These are phyloP conservation scores for Hypoxylon sp. DNA, from an alignment of 2,329 filamentous ascomycete genomes.

Conservation along the genomic window DNA sequence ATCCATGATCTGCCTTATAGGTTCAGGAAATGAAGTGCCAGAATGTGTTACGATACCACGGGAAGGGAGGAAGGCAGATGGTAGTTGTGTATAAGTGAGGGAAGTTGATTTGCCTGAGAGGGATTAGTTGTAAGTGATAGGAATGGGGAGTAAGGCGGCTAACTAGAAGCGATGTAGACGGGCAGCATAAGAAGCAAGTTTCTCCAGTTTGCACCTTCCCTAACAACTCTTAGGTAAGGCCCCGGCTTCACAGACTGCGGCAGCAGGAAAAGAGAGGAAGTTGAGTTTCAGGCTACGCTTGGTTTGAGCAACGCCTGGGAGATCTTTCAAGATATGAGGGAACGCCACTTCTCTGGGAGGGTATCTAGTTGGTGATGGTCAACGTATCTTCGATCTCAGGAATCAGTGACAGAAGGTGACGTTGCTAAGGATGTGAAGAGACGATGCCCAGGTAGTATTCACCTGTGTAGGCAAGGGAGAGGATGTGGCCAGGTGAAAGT, in stretches of 20 bases:
- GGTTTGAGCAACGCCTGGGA: neutral
- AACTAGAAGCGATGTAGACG: too few species aligned
- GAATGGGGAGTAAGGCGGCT: neutral
- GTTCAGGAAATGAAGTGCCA: too few species aligned
- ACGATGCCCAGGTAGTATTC: too few species aligned
- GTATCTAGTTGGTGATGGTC: neutral
- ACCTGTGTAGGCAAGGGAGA: neutral
- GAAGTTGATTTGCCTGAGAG: too few species aligned
- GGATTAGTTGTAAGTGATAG: too few species aligned
- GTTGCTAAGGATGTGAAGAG: neutral
- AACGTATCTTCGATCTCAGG: neutral
- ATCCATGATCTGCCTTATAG: too few species aligned
- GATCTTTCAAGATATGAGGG: neutral
- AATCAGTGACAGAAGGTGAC: neutral
- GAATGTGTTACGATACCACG: too few species aligned
- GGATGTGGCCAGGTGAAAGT: too few species aligned
- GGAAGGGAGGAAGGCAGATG: too few species aligned
- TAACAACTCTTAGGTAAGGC: neutral
- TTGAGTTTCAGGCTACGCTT: neutral
- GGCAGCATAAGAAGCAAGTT: too few species aligned
- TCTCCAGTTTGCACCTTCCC: neutral
- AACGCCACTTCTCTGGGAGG: neutral
- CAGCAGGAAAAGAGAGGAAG: neutral
- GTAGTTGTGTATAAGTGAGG: too few species aligned
- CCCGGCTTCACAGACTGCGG: neutral